Percentiles rank a stretch among this genome's conserved stretches.
phyloP scores from a whole-genome alignment of 2,329 filamentous ascomycete species.

The Harringtonia aguacate region DNA sequence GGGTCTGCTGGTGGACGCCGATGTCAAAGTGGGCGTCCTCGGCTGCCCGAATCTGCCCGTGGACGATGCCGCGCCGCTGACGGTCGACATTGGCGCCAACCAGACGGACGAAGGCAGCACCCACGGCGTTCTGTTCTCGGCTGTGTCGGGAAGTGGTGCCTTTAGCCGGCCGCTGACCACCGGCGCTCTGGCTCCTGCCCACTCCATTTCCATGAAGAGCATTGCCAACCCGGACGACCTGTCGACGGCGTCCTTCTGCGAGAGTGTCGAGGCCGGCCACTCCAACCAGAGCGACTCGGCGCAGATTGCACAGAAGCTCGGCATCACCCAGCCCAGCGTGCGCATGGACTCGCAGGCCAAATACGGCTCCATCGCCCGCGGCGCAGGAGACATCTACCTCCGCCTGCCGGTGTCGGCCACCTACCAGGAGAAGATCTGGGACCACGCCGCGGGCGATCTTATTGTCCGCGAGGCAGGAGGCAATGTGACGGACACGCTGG shows the following conservation, averaged over 20 bases:
- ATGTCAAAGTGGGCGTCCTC: conserved; percentile 88
- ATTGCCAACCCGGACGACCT: conserved; percentile 41
- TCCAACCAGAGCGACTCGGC: conserved; percentile 83
- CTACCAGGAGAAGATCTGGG: conserved; percentile 99
- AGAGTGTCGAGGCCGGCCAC: conserved; percentile 90
- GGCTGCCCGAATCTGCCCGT: conserved; percentile 93
- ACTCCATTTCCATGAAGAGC: conserved; percentile 68
- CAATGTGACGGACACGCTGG: conserved; percentile 78
- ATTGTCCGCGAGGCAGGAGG: conserved; percentile 93
- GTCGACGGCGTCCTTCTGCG: conserved; percentile 80
- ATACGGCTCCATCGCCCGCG: conserved; percentile 89
- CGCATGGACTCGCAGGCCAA: conserved; percentile 98
- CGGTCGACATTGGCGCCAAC: conserved; percentile 61
- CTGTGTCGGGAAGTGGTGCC: conserved; percentile 69
- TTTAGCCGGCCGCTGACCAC: conserved; percentile 61
- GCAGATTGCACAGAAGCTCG: conserved; percentile 70
- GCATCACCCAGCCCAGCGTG: conserved; percentile 81
- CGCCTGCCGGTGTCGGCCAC: conserved; percentile 68
- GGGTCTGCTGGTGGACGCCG: conserved; percentile 81
- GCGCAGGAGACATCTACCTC: conserved; percentile 90
- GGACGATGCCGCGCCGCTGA: conserved; percentile 63
- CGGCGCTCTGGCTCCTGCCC: conserved; percentile 38
- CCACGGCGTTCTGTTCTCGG: conserved; percentile 81
- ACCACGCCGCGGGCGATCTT: conserved; percentile 89
- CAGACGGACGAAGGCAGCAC: conserved; percentile 64